A percentile compares a stretch with the other conserved stretches of the same genome.
These are phyloP conservation scores for Penicillium steckii DNA, from an alignment of 495 filamentous ascomycete genomes.

Conservation along the genomic window DNA sequence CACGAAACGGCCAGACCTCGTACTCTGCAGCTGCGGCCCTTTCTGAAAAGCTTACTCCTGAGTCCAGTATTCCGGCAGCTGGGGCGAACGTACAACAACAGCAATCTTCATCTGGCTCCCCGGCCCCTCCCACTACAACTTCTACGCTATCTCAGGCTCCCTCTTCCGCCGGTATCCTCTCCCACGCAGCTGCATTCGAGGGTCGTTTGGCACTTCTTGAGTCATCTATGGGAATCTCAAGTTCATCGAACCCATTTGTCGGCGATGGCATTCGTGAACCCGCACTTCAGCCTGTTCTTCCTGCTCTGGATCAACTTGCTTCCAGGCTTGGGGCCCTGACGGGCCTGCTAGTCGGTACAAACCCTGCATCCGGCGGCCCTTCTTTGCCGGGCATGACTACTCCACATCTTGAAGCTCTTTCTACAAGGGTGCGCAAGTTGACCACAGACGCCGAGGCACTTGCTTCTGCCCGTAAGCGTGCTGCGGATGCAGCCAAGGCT, in stretches of 20 bases:
- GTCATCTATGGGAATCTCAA: constrained; percentile 74
- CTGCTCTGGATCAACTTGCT: constrained; percentile 64
- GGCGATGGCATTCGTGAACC: constrained; percentile 55
- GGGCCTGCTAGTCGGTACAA: constrained; percentile 42
- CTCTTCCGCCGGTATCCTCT: constrained; percentile 60
- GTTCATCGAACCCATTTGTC: constrained; percentile 62
- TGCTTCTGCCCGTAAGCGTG: constrained; percentile 67
- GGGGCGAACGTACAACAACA: constrained; percentile 3
- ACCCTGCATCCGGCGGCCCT: constrained; percentile 27
- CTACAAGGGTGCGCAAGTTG: constrained; percentile 68
- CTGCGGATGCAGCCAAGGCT: constrained; percentile 65
- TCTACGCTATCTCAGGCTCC: constrained; percentile 5
- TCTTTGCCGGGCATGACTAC: constrained; percentile 30
- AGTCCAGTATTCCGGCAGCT: constrained; percentile 6
- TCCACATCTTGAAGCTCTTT: constrained; percentile 67
- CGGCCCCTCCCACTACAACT: constrained; percentile 1
- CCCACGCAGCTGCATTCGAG: constrained; percentile 86
- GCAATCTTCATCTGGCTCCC: constrained; percentile 4
- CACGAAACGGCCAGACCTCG: constrained; percentile 19
- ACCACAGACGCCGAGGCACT: constrained; percentile 78
- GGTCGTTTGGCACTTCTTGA: constrained; percentile 75
- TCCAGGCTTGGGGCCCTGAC: constrained; percentile 44
- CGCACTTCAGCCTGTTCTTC: constrained; percentile 76
- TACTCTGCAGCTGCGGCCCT: constrained; percentile 38
- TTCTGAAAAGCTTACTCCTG: constrained; percentile 31